Percentiles rank a stretch among this genome's conserved stretches.
Evolutionary conservation across 768 basidiomycete genomes (phyloP).

Genomic region (Suillus bovinus): DNA sequence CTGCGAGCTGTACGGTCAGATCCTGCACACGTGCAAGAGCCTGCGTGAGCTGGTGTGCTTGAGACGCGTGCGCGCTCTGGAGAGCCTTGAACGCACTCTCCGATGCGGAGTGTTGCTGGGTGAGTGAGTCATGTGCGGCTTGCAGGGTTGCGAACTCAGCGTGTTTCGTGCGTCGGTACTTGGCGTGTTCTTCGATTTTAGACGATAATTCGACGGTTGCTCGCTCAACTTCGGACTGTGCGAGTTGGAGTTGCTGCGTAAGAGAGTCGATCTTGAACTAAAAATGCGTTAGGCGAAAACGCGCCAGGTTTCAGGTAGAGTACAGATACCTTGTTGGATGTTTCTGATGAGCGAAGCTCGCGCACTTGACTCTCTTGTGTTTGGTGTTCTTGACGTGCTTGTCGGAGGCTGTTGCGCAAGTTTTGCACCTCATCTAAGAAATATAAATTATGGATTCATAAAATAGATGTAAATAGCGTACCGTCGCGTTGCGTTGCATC

Average conservation of each 20-base stretch:
- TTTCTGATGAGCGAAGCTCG: constrained; percentile 72
- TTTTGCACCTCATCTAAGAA: constrained; percentile 67
- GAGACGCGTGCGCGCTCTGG: constrained; percentile 68
- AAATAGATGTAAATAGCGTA: constrained; percentile 33
- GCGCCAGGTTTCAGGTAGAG: not conserved
- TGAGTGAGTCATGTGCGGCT: constrained; percentile 70
- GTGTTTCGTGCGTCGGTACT: constrained; percentile 79
- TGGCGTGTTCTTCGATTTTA: constrained; percentile 82
- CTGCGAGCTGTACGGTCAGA: constrained; percentile 75
- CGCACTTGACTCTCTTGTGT: constrained; percentile 65
- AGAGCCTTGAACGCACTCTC: constrained; percentile 72
- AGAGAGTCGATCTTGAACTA: constrained; percentile 89
- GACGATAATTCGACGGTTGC: constrained; percentile 63
- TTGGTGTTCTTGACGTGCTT: constrained; percentile 74
- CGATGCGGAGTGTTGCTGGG: constrained; percentile 64
- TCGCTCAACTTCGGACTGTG: constrained; percentile 76
- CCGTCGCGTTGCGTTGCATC: constrained; percentile 76
- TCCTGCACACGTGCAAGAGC: constrained; percentile 74
- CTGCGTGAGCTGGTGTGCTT: constrained; percentile 75
- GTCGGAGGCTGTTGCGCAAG: constrained; percentile 67
- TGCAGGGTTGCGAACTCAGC: constrained; percentile 77
- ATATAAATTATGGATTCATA: not conserved
- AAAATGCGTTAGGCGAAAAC: constrained; percentile 3
- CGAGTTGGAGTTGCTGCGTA: constrained; percentile 76
- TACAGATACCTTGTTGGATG: constrained; percentile 65